Evolutionary conservation across 1,284 basidiomycete genomes (phyloP).

Genomic region (Exobasidium rhododendri): DNA sequence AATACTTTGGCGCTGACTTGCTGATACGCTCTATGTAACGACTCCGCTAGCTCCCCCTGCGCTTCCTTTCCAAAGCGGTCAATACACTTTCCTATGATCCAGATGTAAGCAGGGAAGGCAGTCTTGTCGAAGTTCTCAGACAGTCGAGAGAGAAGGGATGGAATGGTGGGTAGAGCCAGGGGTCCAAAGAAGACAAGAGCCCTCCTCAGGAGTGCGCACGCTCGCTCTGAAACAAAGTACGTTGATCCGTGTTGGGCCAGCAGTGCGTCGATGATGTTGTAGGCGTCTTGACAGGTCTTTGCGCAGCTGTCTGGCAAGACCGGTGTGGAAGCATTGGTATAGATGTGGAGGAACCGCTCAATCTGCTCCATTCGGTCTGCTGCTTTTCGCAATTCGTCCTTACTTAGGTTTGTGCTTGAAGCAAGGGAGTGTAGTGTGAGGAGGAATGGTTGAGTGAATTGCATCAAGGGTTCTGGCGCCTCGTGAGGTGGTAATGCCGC

Average conservation of each 20-base stretch:
- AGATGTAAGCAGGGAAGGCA: slow-evolving; percentile 82
- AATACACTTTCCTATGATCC: slow-evolving; percentile 81
- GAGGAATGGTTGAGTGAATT: slow-evolving; percentile 68
- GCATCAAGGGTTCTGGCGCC: slow-evolving; percentile 74
- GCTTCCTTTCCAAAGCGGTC: slow-evolving; percentile 34
- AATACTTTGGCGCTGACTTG: slow-evolving; percentile 36
- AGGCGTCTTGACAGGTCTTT: slow-evolving; percentile 74
- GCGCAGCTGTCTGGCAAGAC: slow-evolving; percentile 59
- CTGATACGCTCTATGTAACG: slow-evolving; percentile 37
- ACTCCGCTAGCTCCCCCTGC: slow-evolving; percentile 23
- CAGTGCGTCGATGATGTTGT: slow-evolving; percentile 77
- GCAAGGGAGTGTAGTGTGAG: slow-evolving; percentile 57
- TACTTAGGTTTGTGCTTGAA: slow-evolving; percentile 51
- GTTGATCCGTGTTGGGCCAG: slow-evolving; percentile 75
- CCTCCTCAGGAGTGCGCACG: slow-evolving; percentile 80
- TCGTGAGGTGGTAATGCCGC: slow-evolving; percentile 79
- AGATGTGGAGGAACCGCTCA: slow-evolving; percentile 34
- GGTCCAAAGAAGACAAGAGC: slow-evolving; percentile 78
- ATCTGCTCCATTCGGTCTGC: slow-evolving; percentile 62
- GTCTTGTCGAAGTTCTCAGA: slow-evolving; percentile 73
- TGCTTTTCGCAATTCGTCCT: slow-evolving; percentile 65
- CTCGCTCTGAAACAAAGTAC: slow-evolving; percentile 76
- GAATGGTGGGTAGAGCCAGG: slow-evolving; percentile 67
- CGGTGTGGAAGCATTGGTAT: background rate
- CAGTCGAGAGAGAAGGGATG: slow-evolving; percentile 73